phyloP scores from a whole-genome alignment of 2,329 filamentous ascomycete species.

The Penicillium sp. region DNA sequence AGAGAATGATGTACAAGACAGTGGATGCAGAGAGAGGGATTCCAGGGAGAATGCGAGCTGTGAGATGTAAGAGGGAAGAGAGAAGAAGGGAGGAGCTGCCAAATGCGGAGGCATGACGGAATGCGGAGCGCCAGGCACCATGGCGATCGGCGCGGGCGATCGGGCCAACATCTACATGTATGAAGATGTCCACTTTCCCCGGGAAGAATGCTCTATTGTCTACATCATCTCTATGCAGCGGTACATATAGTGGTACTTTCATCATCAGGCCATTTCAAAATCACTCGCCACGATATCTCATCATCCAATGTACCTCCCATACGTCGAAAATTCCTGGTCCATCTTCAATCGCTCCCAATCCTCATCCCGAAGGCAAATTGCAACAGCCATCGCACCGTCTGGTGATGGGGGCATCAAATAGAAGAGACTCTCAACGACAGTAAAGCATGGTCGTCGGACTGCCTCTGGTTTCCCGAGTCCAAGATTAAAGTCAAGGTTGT shows the following conservation, averaged over 20 bases:
- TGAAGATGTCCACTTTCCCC: too few species aligned
- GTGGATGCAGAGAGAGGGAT: too few species aligned
- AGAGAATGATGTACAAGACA: too few species aligned
- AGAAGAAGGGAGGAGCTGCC: conserved; percentile 10
- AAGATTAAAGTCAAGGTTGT: conserved; percentile 47
- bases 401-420: conserved; percentile 50
- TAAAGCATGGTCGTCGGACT: conserved; percentile 51
- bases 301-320: conserved; percentile 38
- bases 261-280: too few species aligned
- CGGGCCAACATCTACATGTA: background rate
- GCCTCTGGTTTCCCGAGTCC: conserved; percentile 48
- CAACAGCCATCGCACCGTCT: conserved; percentile 47
- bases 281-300: too few species aligned
- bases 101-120: conserved; percentile 19
- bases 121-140: conserved; percentile 16
- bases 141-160: background rate
- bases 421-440: conserved; percentile 47
- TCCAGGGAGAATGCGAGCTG: too few species aligned
- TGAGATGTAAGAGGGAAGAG: background rate
- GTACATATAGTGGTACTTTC: too few species aligned
- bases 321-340: conserved; percentile 46
- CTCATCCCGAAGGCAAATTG: conserved; percentile 48
- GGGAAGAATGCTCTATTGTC: too few species aligned
- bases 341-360: conserved; percentile 47
- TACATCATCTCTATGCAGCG: too few species aligned